These are phyloP conservation scores for Hyaloscypha variabilis DNA, from an alignment of 495 filamentous ascomycete species.

Conservation along the genomic window DNA sequence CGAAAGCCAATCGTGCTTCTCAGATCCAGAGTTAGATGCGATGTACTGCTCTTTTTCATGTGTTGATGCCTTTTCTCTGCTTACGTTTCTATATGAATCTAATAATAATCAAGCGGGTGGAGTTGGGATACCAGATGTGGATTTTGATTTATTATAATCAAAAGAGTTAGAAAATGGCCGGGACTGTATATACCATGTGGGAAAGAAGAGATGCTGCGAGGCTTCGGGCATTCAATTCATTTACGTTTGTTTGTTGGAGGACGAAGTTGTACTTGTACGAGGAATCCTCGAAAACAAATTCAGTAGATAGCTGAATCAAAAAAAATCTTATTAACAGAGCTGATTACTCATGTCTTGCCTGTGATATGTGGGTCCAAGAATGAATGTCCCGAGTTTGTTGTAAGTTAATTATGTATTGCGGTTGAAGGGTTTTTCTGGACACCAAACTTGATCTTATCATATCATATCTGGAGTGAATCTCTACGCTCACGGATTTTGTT, in stretches of 20 bases:
- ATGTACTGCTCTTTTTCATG: not conserved
- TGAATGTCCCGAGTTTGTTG: not conserved
- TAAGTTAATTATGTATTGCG: not conserved
- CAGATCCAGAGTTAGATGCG: not conserved
- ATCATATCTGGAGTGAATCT: not conserved
- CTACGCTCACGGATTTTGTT: not conserved
- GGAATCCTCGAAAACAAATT: not conserved
- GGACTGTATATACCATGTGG: not conserved
- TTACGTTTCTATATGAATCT: too few species aligned
- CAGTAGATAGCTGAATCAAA: not conserved
- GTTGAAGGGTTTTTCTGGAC: too few species aligned
- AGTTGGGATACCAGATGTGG: slow-evolving; percentile 2
- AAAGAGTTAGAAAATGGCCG: not conserved
- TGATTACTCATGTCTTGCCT: too few species aligned
- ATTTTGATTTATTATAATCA: not conserved
- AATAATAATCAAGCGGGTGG: not conserved
- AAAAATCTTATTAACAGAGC: not conserved
- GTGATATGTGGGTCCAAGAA: not conserved
- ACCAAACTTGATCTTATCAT: not conserved
- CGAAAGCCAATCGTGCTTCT: slow-evolving; percentile 55
- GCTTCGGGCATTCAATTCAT: not conserved
- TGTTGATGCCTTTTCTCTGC: too few species aligned
- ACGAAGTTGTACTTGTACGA: not conserved
- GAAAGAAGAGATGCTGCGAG: not conserved
- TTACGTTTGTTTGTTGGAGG: not conserved